These are phyloP conservation scores for Rasamsonia emersonii DNA, from an alignment of 2,329 filamentous ascomycete genomes.

Conservation along the genomic window DNA sequence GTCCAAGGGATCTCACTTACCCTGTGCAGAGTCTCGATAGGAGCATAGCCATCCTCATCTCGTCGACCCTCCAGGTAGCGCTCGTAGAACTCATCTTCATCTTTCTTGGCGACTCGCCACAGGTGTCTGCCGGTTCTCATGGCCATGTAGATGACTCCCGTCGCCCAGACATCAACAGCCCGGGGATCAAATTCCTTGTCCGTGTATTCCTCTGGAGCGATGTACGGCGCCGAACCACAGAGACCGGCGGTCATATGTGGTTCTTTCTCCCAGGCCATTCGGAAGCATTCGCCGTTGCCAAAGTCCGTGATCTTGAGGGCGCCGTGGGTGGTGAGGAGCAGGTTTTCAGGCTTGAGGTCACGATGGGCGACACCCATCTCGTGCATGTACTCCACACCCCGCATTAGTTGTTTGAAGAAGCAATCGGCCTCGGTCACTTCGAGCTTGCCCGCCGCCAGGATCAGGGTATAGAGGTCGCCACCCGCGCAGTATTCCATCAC, in stretches of 20 bases:
- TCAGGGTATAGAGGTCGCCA: constrained; percentile 88
- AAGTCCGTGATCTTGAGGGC: constrained; percentile 97
- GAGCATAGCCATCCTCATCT: constrained; percentile 91
- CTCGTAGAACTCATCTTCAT: constrained; percentile 95
- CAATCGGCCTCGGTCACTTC: constrained; percentile 88
- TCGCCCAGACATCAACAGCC: constrained; percentile 97
- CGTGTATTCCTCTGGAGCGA: constrained; percentile 90
- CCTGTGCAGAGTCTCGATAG: constrained; percentile 89
- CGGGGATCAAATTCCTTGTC: constrained; percentile 94
- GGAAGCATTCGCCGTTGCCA: constrained; percentile 97
- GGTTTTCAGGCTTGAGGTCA: constrained; percentile 92
- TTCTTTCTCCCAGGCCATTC: constrained; percentile 98
- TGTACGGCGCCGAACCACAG: constrained; percentile 94
- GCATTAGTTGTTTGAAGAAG: constrained; percentile 99
- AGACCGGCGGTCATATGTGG: constrained; percentile 96
- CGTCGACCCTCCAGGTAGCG: constrained; percentile 87
- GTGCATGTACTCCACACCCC: constrained; percentile 97
- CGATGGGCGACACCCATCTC: constrained; percentile 98
- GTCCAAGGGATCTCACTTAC: constrained; percentile 48
- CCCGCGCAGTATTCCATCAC: constrained; percentile 99
- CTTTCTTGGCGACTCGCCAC: constrained; percentile 93
- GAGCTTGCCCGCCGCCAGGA: constrained; percentile 83
- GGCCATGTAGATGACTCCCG: constrained; percentile 98
- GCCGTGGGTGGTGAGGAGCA: constrained; percentile 85
- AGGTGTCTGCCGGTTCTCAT: constrained; percentile 95